These are phyloP conservation scores for Scolecobasidium constrictum DNA, from an alignment of 2,329 filamentous ascomycete species.

Conservation along the genomic window DNA sequence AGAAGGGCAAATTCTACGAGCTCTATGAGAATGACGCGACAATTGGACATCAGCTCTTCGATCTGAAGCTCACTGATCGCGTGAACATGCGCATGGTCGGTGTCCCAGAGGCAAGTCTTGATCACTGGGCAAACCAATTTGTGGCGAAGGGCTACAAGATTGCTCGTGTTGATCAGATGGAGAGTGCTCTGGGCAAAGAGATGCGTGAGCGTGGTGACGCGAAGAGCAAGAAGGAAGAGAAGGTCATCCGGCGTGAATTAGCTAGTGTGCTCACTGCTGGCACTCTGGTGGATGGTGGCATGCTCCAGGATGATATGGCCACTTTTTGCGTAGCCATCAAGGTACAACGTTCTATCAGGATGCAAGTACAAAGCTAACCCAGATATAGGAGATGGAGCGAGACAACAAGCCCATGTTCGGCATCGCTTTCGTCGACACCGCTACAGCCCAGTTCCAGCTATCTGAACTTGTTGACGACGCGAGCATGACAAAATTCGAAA, in stretches of 20 bases:
- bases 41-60: constrained; percentile 90
- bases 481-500: constrained; percentile 94
- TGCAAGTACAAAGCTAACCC: background rate
- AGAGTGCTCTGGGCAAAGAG: constrained; percentile 90
- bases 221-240: constrained; percentile 62
- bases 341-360: constrained; percentile 21
- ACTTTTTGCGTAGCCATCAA: constrained; percentile 96
- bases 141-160: constrained; percentile 98
- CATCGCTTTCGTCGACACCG: constrained; percentile 87
- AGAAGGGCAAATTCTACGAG: constrained; percentile 99
- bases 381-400: constrained; percentile 36
- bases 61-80: constrained; percentile 92
- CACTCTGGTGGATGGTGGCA: constrained; percentile 87
- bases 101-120: constrained; percentile 89
- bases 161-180: constrained; percentile 90
- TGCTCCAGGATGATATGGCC: constrained; percentile 97
- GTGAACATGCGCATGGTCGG: constrained; percentile 99
- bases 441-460: constrained; percentile 90
- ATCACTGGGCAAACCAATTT: constrained; percentile 96
- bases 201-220: constrained; percentile 82
- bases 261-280: constrained; percentile 85
- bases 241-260: constrained; percentile 84
- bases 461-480: constrained; percentile 85
- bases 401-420: constrained; percentile 77
- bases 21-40: constrained; percentile 97